Evolutionary conservation across 2,329 filamentous ascomycete genomes (phyloP).

Genomic region (Daldinia sp.): DNA sequence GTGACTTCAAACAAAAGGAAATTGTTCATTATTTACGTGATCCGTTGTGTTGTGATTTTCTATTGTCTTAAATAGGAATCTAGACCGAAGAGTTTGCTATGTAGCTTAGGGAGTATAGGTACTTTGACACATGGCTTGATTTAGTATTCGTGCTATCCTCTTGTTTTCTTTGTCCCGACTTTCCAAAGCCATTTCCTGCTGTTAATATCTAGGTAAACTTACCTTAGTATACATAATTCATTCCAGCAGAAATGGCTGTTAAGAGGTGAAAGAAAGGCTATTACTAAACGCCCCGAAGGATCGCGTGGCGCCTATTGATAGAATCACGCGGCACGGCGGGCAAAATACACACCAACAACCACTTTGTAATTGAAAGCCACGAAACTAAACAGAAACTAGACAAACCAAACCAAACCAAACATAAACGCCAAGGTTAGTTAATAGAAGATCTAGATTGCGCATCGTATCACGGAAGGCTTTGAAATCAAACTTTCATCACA

Average conservation of each 20-base stretch:
- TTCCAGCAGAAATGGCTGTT: background rate
- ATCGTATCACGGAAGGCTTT: background rate
- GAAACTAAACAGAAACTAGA: background rate
- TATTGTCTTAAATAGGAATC: background rate
- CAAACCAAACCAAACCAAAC: background rate
- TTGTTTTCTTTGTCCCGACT: background rate
- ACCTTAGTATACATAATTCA: too few species aligned
- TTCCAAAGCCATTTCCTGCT: background rate
- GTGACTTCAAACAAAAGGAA: conserved; percentile 5
- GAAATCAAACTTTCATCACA: background rate
- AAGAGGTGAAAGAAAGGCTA: background rate
- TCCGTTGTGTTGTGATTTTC: background rate
- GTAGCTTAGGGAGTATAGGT: background rate
- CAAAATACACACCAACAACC: background rate
- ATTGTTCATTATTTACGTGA: conserved; percentile 11
- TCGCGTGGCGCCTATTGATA: background rate
- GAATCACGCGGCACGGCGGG: background rate
- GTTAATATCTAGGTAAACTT: too few species aligned
- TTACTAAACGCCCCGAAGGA: background rate
- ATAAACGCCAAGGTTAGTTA: background rate
- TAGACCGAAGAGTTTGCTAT: background rate
- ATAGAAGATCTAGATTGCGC: background rate
- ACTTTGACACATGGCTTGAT: background rate
- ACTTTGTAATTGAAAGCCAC: background rate
- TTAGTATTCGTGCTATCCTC: background rate